phyloP scores from a whole-genome alignment of 2,329 filamentous ascomycete genomes.

The Colletotrichum liriopes region DNA sequence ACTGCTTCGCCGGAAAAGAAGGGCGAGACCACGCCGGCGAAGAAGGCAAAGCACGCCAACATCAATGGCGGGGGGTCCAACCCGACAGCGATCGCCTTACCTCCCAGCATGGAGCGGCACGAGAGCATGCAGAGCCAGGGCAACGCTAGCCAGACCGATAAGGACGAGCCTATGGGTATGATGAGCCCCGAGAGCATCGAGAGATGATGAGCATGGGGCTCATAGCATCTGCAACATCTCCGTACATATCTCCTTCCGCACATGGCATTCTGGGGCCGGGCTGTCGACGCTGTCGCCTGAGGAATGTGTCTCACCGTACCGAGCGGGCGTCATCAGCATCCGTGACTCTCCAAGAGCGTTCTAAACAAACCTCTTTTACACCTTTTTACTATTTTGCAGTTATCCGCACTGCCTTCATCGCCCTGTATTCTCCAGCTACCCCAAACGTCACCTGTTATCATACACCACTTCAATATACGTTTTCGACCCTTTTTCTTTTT shows the following conservation, averaged over 20 bases:
- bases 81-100: constrained; percentile 57
- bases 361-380: background rate
- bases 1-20: constrained; percentile 55
- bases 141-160: constrained; percentile 76
- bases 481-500: constrained; percentile 16
- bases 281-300: background rate
- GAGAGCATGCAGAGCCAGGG: constrained; percentile 72
- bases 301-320: background rate
- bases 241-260: constrained; percentile 24
- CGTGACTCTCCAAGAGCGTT: background rate
- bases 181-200: constrained; percentile 88
- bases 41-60: constrained; percentile 65
- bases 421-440: constrained; percentile 9
- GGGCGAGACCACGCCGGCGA: constrained; percentile 60
- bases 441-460: constrained; percentile 12
- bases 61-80: constrained; percentile 56
- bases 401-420: background rate
- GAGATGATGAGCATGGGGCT: constrained; percentile 31
- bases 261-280: background rate
- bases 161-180: constrained; percentile 80
- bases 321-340: background rate
- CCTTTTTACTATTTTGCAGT: background rate
- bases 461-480: constrained; percentile 37
- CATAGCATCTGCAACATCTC: background rate
- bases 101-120: constrained; percentile 70